Conservation (phyloP, 345 rosid species). For the Streptanthus diversifolius region DNA sequence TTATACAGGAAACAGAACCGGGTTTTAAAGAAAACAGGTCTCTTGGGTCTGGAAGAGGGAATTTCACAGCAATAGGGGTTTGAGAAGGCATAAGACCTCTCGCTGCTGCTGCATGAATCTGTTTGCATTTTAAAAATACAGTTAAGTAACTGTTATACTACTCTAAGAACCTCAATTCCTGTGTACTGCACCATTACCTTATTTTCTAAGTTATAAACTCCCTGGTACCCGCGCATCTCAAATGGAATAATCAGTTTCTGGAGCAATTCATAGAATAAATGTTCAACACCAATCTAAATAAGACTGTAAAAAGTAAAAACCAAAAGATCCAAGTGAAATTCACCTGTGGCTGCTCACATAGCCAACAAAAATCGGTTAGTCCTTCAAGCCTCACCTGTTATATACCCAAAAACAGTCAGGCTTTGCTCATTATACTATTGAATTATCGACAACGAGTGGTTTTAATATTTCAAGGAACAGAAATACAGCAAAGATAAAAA, state of each 20-base stretch:
- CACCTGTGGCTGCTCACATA: slow-evolving; percentile 89
- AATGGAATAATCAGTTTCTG: slow-evolving; percentile 83
- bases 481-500: background rate
- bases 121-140: background rate
- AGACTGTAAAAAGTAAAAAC: background rate
- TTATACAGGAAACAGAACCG: slow-evolving; percentile 45
- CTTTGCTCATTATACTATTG: background rate
- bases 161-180: no score
- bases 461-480: background rate
- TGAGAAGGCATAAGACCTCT: slow-evolving; percentile 67
- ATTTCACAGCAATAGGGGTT: slow-evolving; percentile 55
- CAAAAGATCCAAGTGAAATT: background rate
- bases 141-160: background rate
- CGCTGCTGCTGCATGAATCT: slow-evolving; percentile 70
- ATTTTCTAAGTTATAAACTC: slow-evolving; percentile 89
- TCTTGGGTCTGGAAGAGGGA: slow-evolving; percentile 64
- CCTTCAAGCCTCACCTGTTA: slow-evolving; percentile 85
- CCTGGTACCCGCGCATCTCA: slow-evolving; percentile 91
- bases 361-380: slow-evolving; percentile 86
- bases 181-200: slow-evolving; percentile 43
- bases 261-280: background rate
- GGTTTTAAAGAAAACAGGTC: slow-evolving; percentile 78
- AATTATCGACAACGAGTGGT: background rate
- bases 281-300: background rate
- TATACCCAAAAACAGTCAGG: background rate